These are phyloP conservation scores for Globisporangium uncinulatum DNA, from an alignment of 352 stramenopile species.

Conservation along the genomic window DNA sequence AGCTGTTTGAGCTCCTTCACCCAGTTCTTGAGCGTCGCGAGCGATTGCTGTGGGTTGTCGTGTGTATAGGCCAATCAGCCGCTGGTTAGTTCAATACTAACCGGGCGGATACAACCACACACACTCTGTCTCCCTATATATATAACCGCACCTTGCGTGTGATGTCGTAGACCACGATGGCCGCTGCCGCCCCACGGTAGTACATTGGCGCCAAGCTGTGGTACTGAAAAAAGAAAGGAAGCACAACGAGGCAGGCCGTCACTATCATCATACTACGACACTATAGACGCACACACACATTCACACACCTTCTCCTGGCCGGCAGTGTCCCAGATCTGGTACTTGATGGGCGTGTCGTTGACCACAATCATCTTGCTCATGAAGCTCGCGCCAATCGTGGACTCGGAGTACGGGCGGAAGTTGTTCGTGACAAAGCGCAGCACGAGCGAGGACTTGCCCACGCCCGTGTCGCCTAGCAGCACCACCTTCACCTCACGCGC, in stretches of 20 bases:
- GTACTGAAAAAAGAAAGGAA: constrained; percentile 49
- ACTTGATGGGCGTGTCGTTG: constrained; percentile 91
- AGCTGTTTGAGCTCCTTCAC: constrained; percentile 92
- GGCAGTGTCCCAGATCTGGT: constrained; percentile 98
- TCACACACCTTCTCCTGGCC: constrained; percentile 89
- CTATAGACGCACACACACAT: not conserved
- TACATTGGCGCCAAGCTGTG: constrained; percentile 98
- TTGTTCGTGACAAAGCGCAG: constrained; percentile 96
- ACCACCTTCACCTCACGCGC: constrained; percentile 89
- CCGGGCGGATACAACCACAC: too few relatives aligned
- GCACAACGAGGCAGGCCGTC: not conserved
- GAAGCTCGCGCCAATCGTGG: constrained; percentile 97
- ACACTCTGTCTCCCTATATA: not conserved
- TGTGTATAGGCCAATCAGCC: too few relatives aligned
- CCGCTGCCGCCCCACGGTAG: constrained; percentile 95
- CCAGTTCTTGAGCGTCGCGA: constrained; percentile 94
- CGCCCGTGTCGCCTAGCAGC: constrained; percentile 90
- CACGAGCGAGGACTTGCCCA: constrained; percentile 96
- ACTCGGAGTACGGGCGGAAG: constrained; percentile 95
- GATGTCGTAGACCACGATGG: constrained; percentile 98
- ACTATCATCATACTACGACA: too few relatives aligned
- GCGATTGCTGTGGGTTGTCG: constrained; percentile 89
- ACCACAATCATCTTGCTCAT: constrained; percentile 96
- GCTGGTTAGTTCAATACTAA: too few relatives aligned
- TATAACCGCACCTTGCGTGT: constrained; percentile 77